Base-by-base conservation (phyloP, 257 asterid genomes). In the Catharanthus roseus region DNA sequence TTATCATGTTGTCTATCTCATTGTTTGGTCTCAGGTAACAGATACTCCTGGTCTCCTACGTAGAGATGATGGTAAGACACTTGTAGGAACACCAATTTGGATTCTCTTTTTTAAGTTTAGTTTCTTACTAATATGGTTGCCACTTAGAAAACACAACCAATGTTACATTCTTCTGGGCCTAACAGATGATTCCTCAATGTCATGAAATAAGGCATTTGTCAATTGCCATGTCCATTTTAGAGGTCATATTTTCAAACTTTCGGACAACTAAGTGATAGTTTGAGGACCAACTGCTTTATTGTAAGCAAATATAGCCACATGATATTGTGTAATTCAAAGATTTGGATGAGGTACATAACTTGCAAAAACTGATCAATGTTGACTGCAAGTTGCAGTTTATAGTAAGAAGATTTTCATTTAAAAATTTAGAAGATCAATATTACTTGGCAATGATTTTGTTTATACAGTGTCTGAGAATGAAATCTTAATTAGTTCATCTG, bases 11-110 rank as follows among this genome's bases (percentile, higher is more conserved):
- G 49, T 50, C 75, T 71, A 77, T 74, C 66, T 41, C 21, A 2
- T 53, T 62, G 51, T 70, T 71, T 75, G 60, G 72, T 77, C 72
- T 64, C 87, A 93, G 97, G 98, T 93, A 24, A 93, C 99, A 34
- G 99, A 91, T 82, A 93, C 99, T 47, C 99, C 99, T 55, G 99
- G 99, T 54, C 80, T 93, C 51, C 80, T 93, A 72, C 78, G 95
- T 77, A 83, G 97, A 73, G 77, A 69, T 77, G 99, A 93, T 64
- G 99, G 98, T 90, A 85, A 75, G 83, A 65, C 67, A 39, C 70
- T 44, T 75, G 5, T 5, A 1, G 44, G 26, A 61, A 34, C 47
- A 42, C 42, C 24, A 71, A 19, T 19, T 47, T 44, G 56, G 50
- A 60, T 42, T 71, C 28, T 44, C 50, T 56, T 16, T 34, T 10